These are phyloP conservation scores for Aspergillus sp. DNA, from an alignment of 2,329 filamentous ascomycete genomes.

Conservation along the genomic window DNA sequence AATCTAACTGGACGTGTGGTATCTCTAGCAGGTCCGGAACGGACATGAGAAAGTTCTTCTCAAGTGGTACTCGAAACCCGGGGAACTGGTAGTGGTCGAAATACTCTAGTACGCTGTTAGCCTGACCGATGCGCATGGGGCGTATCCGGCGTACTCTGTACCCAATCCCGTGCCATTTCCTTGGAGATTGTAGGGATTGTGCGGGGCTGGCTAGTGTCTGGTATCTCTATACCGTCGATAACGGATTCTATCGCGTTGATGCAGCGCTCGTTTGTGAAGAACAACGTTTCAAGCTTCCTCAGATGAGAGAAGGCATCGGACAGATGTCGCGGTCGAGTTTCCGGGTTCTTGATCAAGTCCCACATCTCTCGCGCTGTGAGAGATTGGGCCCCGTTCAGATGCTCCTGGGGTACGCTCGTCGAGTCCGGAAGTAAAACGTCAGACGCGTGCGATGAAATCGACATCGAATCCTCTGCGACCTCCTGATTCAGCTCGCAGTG, in stretches of 20 bases:
- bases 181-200: neutral
- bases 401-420: no score
- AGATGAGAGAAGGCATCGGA: neutral
- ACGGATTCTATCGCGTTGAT: neutral
- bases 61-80: neutral
- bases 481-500: neutral
- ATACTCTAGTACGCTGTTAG: neutral
- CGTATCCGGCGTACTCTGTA: neutral
- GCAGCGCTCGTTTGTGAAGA: neutral
- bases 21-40: neutral
- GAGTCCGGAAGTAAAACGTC: no score
- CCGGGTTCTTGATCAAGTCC: neutral
- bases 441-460: neutral
- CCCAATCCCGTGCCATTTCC: neutral
- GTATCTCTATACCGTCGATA: neutral
- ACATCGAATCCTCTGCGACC: neutral
- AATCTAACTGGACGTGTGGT: conserved; percentile 1
- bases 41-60: neutral
- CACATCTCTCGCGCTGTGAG: neutral
- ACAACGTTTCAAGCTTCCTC: neutral
- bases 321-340: neutral
- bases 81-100: neutral
- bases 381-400: no score
- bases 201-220: neutral
- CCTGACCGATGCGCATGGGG: neutral